Evolutionary conservation across 257 asterid genomes (phyloP), one percentile per base, ranked within the genome.

Genomic region (Gentiana straminea): DNA sequence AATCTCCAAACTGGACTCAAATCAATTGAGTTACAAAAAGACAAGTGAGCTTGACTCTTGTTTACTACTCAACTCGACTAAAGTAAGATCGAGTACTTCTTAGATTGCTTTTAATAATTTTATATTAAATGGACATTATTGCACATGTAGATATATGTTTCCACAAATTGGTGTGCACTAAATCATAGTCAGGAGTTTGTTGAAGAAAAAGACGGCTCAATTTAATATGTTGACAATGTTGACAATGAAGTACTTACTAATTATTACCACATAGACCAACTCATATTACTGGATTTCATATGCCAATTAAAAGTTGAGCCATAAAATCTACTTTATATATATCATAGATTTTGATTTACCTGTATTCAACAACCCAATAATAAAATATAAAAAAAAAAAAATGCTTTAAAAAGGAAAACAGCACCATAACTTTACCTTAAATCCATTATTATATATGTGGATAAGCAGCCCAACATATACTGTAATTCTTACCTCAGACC

Each of bases 251-350:
- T 15, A 15, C 24, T 15, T 15, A 15, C 24, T 64, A 75, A 78
- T 77, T 86, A 83, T 81, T 68, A 68, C 71, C 38, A 56, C 33
- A 64, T 49, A 69, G 86, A 81, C 77, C 81, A 74, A 55, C 70
- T 74, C 79, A 75, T 52, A 38, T 60, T 67, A 55, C 49, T 33
- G 57, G 72, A 83, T 79, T 51, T 5, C 46, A 58, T 79, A 73
- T 88, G 88, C 68, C 68, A 52, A 51, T 72, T 50, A 82, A 88
- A 88, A 84, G 94, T 72, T 58, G 57, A 52, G 68, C 90, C 72
- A 62, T 55, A 74, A 75, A 68, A 88, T 88, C 94, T 84, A 66
- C 71, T 58, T 52, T 66, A 59, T 61, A 34, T 43, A 48, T 61
- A 67, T 60, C 50, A 39, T 58, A 52, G 48, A 49, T 37, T 64